These are phyloP conservation scores for Daldinia childiae DNA, from an alignment of 495 filamentous ascomycete species.

Conservation along the genomic window DNA sequence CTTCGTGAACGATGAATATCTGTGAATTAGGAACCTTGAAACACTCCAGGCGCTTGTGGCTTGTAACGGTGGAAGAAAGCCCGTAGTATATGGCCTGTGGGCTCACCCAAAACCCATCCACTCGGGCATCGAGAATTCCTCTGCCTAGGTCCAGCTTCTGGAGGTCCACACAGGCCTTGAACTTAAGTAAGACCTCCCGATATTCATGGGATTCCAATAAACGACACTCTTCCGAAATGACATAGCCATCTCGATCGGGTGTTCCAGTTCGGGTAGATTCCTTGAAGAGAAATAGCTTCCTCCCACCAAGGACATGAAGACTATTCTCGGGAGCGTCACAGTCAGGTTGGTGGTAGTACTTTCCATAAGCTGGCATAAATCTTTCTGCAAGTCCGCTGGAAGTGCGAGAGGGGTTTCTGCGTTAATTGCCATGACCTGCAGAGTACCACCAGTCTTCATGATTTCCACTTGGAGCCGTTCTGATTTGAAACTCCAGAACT, in stretches of 20 bases:
- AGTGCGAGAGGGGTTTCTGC: not conserved
- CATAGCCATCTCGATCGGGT: constrained; percentile 65
- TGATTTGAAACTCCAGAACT: constrained; percentile 14
- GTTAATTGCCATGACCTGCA: not conserved
- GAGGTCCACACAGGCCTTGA: constrained; percentile 47
- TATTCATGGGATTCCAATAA: constrained; percentile 64
- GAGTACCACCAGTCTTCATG: not conserved
- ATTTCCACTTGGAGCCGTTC: not conserved
- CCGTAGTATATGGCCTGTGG: not conserved
- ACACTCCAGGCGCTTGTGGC: not conserved
- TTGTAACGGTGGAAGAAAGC: not conserved
- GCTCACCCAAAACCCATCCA: constrained; percentile 32
- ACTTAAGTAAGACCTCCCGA: constrained; percentile 56
- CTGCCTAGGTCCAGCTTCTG: not conserved
- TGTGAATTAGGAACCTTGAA: constrained; percentile 1
- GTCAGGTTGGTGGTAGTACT: constrained; percentile 63
- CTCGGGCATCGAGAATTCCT: not conserved
- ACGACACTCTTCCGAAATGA: constrained; percentile 66
- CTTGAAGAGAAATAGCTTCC: constrained; percentile 69
- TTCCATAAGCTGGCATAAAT: constrained; percentile 55
- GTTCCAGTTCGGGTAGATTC: constrained; percentile 63
- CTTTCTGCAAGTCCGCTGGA: not conserved
- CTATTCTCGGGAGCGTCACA: constrained; percentile 74
- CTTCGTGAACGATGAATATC: not conserved
- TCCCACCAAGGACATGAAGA: constrained; percentile 60